Base-by-base conservation (phyloP, 2,329 filamentous ascomycete genomes). In the Aspergillus sp. region DNA sequence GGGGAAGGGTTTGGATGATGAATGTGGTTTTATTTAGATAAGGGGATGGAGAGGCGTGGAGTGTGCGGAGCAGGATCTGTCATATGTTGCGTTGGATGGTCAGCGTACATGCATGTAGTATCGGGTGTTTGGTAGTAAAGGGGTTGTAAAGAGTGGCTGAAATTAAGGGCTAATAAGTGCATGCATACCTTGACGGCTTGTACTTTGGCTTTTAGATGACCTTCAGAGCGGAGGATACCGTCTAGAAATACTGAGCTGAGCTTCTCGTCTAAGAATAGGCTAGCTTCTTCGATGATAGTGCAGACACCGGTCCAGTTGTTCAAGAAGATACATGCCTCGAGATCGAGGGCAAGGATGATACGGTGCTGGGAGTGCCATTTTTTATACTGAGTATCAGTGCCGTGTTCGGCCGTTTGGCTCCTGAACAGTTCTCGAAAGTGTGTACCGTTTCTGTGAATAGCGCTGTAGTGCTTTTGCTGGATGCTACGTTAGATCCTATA, bases 281-380 rank as follows among this genome's bases (percentile, higher is more conserved):
- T 59, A n/a, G 70, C 66, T 58, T 66, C 77, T 17, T 82, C 76
- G 21, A 95, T 82, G 7, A 92, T 84, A 15, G 78, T 73, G 5
- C 81, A 78, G 1, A 96, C 77, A 39, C 85, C 82, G 47, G 90
- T 84, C 89, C 88, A 95, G 19, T 83, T 81, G 61, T 86, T 84
- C 4, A 95, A 78, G 32, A 81, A 82, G 41, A 90, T 77, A 0
- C 88, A 86, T 2, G 87, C 89, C 77, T 96, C 92, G 62, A 96
- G 90, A 65, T 95, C 90, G 64, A 93, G 90, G 0, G 89, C 86
- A 7, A 91, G 78, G 17, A 96, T 76, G 2, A 86, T 84, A 5
- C 87, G 82, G 38, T 90, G 78, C 68, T 92, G 93, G 2, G 77
- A 74, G 6, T 80, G 68, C 15, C 91, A 77, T 68, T 90, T 88